Conservation (phyloP, 345 rosid genomes). For the Sonneratia caseolaris region DNA sequence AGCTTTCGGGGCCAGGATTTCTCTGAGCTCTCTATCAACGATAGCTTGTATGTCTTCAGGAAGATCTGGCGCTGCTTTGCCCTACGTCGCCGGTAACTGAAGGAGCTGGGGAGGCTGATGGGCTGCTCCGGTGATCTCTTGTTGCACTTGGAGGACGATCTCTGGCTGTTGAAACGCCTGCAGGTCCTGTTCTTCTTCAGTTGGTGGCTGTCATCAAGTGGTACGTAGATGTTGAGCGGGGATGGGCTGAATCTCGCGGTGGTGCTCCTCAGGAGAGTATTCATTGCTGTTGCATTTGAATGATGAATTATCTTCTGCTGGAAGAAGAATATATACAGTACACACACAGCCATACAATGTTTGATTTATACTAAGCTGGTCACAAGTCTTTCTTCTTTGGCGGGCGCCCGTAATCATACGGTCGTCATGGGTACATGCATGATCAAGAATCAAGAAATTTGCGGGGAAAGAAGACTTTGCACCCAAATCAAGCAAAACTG, state of each 20-base stretch:
- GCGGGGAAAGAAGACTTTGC: not conserved
- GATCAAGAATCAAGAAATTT: not conserved
- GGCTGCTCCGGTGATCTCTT: conserved; percentile 3
- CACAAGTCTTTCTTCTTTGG: not conserved
- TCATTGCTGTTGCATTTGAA: conserved; percentile 8
- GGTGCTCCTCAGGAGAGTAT: conserved; percentile 17
- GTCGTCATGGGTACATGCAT: too few relatives aligned
- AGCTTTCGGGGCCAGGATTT: conserved; percentile 12
- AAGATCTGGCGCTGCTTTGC: conserved; percentile 41
- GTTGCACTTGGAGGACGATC: conserved; percentile 15
- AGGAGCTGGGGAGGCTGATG: conserved; percentile 11
- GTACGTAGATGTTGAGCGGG: conserved; percentile 14
- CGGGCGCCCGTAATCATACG: not conserved
- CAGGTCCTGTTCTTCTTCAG: not conserved
- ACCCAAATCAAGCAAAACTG: not conserved
- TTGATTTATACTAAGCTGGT: not conserved
- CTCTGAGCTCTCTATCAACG: conserved; percentile 14
- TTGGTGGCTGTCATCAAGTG: conserved; percentile 7
- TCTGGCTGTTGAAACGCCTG: not conserved
- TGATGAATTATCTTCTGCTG: not conserved
- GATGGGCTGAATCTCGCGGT: conserved; percentile 14
- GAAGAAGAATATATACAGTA: not conserved
- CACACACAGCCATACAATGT: not conserved
- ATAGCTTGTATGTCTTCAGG: conserved; percentile 34
- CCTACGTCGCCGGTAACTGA: conserved; percentile 24